These are phyloP conservation scores for Saccharomycopsis schoenii DNA, from an alignment of 805 yeast genomes.

Conservation along the genomic window DNA sequence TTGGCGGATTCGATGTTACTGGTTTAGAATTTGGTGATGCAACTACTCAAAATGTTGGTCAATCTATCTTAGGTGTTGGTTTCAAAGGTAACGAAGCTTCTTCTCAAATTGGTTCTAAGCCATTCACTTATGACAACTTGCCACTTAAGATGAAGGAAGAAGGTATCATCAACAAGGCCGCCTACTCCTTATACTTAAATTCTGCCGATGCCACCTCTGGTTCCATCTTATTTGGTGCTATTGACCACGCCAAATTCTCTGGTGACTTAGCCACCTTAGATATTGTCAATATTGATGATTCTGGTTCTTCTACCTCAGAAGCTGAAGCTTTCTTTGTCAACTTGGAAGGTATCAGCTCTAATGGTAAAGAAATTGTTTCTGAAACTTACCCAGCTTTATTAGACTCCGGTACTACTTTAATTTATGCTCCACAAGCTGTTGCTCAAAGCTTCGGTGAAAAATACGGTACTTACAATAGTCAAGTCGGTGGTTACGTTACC, in stretches of 20 bases:
- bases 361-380: constrained; percentile 15
- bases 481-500: constrained; percentile 37
- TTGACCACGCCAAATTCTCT: constrained; percentile 39
- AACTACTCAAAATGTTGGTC: constrained; percentile 13
- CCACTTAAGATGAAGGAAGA: constrained; percentile 27
- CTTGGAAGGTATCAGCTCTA: constrained; percentile 20
- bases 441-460: constrained; percentile 16
- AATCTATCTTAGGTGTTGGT: constrained; percentile 14
- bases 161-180: constrained; percentile 32
- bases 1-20: constrained; percentile 5
- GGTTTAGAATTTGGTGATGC: constrained; percentile 13
- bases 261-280: constrained; percentile 32
- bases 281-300: constrained; percentile 13
- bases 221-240: constrained; percentile 44
- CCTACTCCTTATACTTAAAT: too few relatives aligned
- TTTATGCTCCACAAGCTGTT: constrained; percentile 34
- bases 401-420: constrained; percentile 36
- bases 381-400: constrained; percentile 31
- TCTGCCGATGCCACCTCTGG: constrained; percentile 23
- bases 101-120: constrained; percentile 17
- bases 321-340: constrained; percentile 17
- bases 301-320: constrained; percentile 7
- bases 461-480: constrained; percentile 26
- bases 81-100: constrained; percentile 23
- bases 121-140: constrained; percentile 21